These are phyloP conservation scores for Malassezia brasiliensis DNA, from an alignment of 1,284 basidiomycete genomes.

Conservation along the genomic window DNA sequence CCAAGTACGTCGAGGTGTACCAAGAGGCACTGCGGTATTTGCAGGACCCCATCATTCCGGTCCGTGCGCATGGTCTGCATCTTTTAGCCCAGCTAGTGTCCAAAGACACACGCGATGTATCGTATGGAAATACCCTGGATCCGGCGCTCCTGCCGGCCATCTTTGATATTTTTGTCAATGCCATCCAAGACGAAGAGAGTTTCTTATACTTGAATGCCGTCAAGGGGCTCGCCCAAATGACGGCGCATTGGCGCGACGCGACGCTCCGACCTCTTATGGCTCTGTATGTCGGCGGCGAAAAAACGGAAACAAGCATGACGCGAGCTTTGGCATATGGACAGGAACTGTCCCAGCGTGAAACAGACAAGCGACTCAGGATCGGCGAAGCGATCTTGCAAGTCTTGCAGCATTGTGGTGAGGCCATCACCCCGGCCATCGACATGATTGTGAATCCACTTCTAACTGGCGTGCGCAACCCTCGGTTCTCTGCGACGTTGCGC, in stretches of 20 bases:
- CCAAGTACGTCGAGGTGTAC: conserved; percentile 52
- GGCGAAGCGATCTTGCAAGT: conserved; percentile 79
- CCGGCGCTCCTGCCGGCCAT: conserved; percentile 63
- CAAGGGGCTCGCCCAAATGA: conserved; percentile 64
- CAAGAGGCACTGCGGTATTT: conserved; percentile 76
- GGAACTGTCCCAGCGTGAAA: conserved; percentile 52
- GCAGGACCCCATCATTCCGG: conserved; percentile 85
- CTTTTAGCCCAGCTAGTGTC: conserved; percentile 36
- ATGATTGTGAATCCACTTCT: conserved; percentile 31
- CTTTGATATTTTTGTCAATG: conserved; percentile 74
- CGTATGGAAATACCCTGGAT: conserved; percentile 20
- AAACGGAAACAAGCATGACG: conserved; percentile 8
- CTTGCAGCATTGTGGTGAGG: conserved; percentile 63
- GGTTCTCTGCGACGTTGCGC: conserved; percentile 31
- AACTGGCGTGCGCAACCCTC: conserved; percentile 25
- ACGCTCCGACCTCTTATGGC: conserved; percentile 25
- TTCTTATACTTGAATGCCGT: conserved; percentile 90
- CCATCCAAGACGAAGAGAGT: conserved; percentile 81
- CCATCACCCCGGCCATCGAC: conserved; percentile 53
- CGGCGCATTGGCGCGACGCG: conserved; percentile 19
- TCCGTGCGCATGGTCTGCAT: conserved; percentile 73
- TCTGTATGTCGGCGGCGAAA: conserved; percentile 31
- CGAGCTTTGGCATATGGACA: background rate
- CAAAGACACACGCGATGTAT: background rate
- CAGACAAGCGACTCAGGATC: conserved; percentile 69